Evolutionary conservation across 2,329 filamentous ascomycete genomes (phyloP).

Genomic region (Ophiostoma angusticollis): DNA sequence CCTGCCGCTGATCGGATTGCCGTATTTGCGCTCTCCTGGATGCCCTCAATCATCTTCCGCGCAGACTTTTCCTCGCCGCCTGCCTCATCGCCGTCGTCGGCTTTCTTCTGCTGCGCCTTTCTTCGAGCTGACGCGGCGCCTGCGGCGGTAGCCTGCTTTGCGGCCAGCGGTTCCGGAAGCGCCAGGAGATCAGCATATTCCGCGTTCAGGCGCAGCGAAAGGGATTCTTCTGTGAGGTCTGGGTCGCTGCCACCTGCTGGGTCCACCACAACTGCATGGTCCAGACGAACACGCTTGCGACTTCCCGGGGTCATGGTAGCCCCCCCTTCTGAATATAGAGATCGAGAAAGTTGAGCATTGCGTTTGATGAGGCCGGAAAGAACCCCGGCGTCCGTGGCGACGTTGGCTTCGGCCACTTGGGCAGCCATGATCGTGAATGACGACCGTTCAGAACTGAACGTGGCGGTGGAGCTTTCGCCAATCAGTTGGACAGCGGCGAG

Average conservation of each 20-base stretch:
- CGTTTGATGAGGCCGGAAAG: slow-evolving; percentile 27
- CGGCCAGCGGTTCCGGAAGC: slow-evolving; percentile 63
- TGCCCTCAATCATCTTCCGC: slow-evolving; percentile 55
- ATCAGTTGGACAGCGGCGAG: no score
- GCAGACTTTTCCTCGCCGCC: slow-evolving; percentile 30
- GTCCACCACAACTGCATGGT: no score
- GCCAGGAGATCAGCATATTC: slow-evolving; percentile 72
- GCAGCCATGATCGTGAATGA: slow-evolving; percentile 18
- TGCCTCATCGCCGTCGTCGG: slow-evolving; percentile 19
- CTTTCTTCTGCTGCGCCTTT: slow-evolving; percentile 34
- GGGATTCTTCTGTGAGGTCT: slow-evolving; percentile 27
- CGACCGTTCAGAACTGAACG: no score
- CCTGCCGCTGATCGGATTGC: slow-evolving; percentile 4
- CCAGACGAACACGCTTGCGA: slow-evolving; percentile 23
- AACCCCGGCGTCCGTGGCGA: slow-evolving; percentile 13
- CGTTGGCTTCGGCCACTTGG: slow-evolving; percentile 16
- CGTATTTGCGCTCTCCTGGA: slow-evolving; percentile 29
- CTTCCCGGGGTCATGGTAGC: not conserved
- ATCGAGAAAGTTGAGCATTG: slow-evolving; percentile 29
- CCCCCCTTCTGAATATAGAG: slow-evolving; percentile 24
- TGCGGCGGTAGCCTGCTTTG: slow-evolving; percentile 59
- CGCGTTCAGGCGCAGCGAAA: slow-evolving; percentile 46
- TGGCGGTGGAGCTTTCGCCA: no score
- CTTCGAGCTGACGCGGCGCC: slow-evolving; percentile 36
- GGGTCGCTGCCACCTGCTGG: slow-evolving; percentile 26